Conservation (phyloP, 2,329 filamentous ascomycete species). For the Colletotrichum truncatum region DNA sequence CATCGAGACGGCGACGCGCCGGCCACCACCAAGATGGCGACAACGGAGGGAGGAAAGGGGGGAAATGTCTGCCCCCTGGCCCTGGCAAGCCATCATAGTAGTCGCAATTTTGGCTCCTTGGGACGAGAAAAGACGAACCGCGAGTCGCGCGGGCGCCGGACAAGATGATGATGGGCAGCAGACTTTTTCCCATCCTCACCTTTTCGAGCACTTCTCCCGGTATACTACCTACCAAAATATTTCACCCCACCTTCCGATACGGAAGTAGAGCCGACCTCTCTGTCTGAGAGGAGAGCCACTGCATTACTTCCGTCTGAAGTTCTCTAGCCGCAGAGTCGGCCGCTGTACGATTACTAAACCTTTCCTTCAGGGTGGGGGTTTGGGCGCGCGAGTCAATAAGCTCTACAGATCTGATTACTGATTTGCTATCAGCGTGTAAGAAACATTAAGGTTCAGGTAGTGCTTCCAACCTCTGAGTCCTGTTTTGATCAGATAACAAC, state of each 20-base stretch:
- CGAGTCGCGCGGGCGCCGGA: conserved; percentile 10
- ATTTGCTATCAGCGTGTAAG: background rate
- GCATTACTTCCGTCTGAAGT: background rate
- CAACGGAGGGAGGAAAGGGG: background rate
- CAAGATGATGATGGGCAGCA: background rate
- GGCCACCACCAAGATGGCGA: conserved; percentile 6
- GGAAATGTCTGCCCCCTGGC: background rate
- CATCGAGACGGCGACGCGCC: conserved; percentile 12
- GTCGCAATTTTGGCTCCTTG: background rate
- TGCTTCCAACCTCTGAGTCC: too few species aligned
- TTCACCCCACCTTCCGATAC: background rate
- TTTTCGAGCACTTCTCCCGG: background rate
- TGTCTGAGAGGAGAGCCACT: background rate
- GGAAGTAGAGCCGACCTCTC: background rate
- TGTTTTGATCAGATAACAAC: background rate
- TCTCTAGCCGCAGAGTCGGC: background rate
- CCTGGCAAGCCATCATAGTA: background rate
- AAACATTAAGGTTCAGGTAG: too few species aligned
- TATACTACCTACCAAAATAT: too few species aligned
- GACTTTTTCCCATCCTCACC: background rate
- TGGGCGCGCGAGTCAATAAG: background rate
- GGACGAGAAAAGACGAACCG: conserved; percentile 14
- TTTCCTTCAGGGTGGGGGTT: background rate
- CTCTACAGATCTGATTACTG: background rate
- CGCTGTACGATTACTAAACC: background rate